phyloP scores from a whole-genome alignment of 116 monocot genomes.

The Phalaenopsis hybrid region DNA sequence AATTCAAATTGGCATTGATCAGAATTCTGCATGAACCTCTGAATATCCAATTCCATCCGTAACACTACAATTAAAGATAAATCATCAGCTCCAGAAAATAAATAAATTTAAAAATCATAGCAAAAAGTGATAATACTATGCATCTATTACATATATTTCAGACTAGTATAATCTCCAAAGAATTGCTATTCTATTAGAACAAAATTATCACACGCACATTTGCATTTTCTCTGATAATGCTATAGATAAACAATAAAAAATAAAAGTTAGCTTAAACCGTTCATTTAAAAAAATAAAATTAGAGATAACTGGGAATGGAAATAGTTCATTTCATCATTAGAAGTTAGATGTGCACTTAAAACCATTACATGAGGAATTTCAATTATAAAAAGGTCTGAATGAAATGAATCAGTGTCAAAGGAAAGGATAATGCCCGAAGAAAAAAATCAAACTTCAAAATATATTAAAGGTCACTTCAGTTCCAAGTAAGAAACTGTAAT shows the following conservation, averaged over 20 bases:
- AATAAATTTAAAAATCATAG: neutral
- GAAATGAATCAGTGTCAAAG: too few relatives aligned
- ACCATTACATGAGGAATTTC: too few relatives aligned
- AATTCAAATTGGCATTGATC: conserved; percentile 84
- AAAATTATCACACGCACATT: neutral
- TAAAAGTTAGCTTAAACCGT: neutral
- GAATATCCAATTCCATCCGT: conserved; percentile 93
- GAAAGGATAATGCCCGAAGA: too few relatives aligned
- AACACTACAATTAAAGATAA: conserved; percentile 50
- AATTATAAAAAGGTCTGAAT: too few relatives aligned
- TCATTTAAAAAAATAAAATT: neutral
- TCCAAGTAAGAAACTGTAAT: too few relatives aligned
- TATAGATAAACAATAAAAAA: neutral
- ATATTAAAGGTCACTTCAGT: too few relatives aligned
- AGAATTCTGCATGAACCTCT: conserved; percentile 68
- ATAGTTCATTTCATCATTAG: too few relatives aligned
- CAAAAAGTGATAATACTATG: neutral
- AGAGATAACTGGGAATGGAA: too few relatives aligned
- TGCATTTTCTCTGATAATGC: neutral
- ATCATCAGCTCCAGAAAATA: neutral
- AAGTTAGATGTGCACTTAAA: too few relatives aligned
- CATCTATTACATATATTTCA: neutral
- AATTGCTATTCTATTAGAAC: neutral
- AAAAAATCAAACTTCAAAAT: too few relatives aligned
- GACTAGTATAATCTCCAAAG: neutral